Evolutionary conservation across 495 filamentous ascomycete genomes (phyloP), one percentile per base, ranked within the genome.

Genomic region (Polyplosphaeria fusca): DNA sequence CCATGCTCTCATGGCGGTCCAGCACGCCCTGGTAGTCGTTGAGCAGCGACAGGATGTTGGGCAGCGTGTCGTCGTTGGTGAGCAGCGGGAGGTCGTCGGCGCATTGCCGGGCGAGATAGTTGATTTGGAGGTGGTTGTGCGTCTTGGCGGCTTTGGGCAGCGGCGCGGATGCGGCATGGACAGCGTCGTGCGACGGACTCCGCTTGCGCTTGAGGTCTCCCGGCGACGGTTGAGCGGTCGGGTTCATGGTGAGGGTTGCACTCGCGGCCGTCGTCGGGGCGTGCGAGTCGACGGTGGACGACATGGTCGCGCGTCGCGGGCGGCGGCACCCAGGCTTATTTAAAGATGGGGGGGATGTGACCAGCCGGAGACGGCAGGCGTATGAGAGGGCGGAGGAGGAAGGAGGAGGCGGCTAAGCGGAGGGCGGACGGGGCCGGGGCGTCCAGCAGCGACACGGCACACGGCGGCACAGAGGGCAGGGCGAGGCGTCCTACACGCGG

Each of bases 1-100:
- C 89, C 50, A 95, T 82, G 63, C 86, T 89, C 71, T 95, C 89
- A 67, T 91, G 86, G 28, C 89, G 82, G 55, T 88, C 85, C 19
- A 95, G 75, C 18, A 94, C 87, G 40, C 85, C 88, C 58, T 88
- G 86, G 67, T 93, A 95, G 63, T 90, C 83, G 63, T 78, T 78
- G 61, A 95, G 81, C 53, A 90, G 76, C 30, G 77, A 72, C 24
- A 92, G 74, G 42, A 86, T 79, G 52, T 76, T 74, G 37, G 83
- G 79, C 58, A 86, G 77, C 30, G 71, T 77, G 60, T 85, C 82
- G 22, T 84, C 77, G 49, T 71, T 68, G 32, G 79, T 77, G 55
- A 86, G 76, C 35, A 86, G 75, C 24, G 83, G 82, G 1, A 86
- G 75, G 61, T 82, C 80, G 30, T 82, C 77, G 1, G 77, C 72